Conservation (phyloP, 1,139 yeast genomes). For the Lodderomyces beijingensis region DNA sequence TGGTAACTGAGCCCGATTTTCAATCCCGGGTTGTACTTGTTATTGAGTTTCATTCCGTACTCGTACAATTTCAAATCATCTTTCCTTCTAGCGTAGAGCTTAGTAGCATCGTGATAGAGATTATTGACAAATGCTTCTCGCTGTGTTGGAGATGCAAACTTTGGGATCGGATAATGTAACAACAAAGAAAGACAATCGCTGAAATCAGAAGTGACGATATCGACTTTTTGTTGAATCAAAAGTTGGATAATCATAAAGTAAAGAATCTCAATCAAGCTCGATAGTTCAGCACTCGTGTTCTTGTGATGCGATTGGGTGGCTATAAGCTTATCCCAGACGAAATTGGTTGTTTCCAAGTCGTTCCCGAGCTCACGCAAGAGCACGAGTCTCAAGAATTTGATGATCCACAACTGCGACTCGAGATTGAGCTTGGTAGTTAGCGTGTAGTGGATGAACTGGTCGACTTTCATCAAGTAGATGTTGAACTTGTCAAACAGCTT, state of each 20-base stretch:
- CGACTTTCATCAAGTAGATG: constrained; percentile 43
- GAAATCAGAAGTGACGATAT: constrained; percentile 51
- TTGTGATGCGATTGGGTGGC: constrained; percentile 20
- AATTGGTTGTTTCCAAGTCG: constrained; percentile 36
- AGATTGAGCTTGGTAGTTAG: constrained; percentile 44
- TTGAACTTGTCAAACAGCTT: constrained; percentile 46
- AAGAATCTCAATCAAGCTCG: constrained; percentile 22
- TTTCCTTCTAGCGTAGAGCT: constrained; percentile 24
- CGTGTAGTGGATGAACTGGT: constrained; percentile 42
- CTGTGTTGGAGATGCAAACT: constrained; percentile 11
- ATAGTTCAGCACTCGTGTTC: constrained; percentile 30
- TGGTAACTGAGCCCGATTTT: constrained; percentile 30
- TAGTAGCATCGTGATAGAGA: constrained; percentile 28
- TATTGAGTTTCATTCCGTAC: constrained; percentile 33
- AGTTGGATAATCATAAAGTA: constrained; percentile 46
- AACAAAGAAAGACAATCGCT: constrained; percentile 57
- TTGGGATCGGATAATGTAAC: constrained; percentile 51
- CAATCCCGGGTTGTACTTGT: constrained; percentile 33
- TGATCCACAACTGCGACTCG: constrained; percentile 64
- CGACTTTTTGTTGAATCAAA: constrained; percentile 47
- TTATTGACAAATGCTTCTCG: constrained; percentile 19
- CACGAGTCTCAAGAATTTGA: constrained; percentile 57
- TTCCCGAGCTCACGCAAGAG: constrained; percentile 57
- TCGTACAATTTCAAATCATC: constrained; percentile 42
- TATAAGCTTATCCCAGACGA: constrained; percentile 57